Evolutionary conservation across 2,329 filamentous ascomycete species (phyloP), one percentile per base, ranked within the genome.

Genomic region (Simplicillium aogashimaense): DNA sequence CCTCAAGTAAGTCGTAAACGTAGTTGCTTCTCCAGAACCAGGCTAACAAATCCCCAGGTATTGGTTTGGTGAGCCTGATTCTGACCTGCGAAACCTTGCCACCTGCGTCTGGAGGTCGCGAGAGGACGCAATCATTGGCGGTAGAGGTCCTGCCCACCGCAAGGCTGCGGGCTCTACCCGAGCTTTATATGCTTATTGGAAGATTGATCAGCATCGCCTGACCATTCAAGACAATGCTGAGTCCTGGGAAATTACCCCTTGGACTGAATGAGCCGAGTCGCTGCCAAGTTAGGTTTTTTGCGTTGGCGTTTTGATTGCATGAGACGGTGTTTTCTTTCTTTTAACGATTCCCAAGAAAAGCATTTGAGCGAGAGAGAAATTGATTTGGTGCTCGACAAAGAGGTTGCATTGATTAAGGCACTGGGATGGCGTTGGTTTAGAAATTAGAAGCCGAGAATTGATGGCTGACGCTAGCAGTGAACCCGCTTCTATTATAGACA

Each of bases 41-140:
- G 31, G 29, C 37, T 18, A 34, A 31, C 31, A 31, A 12, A 18
- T 28, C 14, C 35, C 36, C 47, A 81, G 77, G 60, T 95, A 95
- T 61, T 95, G 89, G 87, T 95, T 94, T 59, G 86, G 87, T 2
- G 69, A 66, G 29, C 81, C 83, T 15, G 78, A 94, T 62, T 65
- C 59, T 34, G 69, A 83, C 38, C 72, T 82, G 45, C 70, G 77
- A 53, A 95, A 95, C 63, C 61, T 95, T 52, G 89, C 89, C 34
- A 95, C 88, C 37, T 88, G 78, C 58, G 57, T 83, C 44, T 83
- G 79, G 78, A 67, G 76, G 47, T 72, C 70, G 28, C 66, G 69
- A 34, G 65, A 73, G 32, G 76, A 82, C 53, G 78, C 79, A 30
- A 67, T 64, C 50, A 67, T 67, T 46, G 79, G 77, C 43, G 76